A percentile compares a stretch with the other conserved stretches of the same genome.
These are phyloP conservation scores for Candida sojae DNA, from an alignment of 1,139 yeast genomes.

Conservation along the genomic window DNA sequence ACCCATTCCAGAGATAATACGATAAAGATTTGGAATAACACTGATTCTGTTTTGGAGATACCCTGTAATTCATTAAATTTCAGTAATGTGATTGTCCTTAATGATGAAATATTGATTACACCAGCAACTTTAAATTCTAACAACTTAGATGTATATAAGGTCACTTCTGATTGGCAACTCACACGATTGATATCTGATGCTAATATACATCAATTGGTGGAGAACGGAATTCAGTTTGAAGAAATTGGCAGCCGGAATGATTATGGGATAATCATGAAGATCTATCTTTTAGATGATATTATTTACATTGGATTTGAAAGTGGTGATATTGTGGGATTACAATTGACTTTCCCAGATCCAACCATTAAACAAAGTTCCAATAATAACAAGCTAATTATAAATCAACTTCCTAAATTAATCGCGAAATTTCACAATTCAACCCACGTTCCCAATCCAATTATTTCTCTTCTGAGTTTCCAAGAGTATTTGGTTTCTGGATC, in stretches of 20 bases:
- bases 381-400: slow-evolving; percentile 20
- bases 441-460: slow-evolving; percentile 55
- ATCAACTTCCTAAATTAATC: slow-evolving; percentile 20
- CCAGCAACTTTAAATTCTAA: slow-evolving; percentile 58
- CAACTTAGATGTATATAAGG: slow-evolving; percentile 51
- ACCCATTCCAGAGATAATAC: slow-evolving; percentile 60
- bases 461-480: slow-evolving; percentile 32
- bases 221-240: slow-evolving; percentile 14
- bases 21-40: slow-evolving; percentile 48
- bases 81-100: slow-evolving; percentile 45
- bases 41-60: slow-evolving; percentile 11
- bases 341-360: slow-evolving; percentile 16
- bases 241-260: slow-evolving; percentile 27
- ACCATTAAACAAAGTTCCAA: not conserved
- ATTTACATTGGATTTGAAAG: slow-evolving; percentile 59
- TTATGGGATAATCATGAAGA: slow-evolving; percentile 59
- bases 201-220: slow-evolving; percentile 21
- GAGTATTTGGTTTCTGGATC: slow-evolving; percentile 45
- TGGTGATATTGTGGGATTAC: slow-evolving; percentile 47
- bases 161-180: slow-evolving; percentile 21
- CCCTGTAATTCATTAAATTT: slow-evolving; percentile 62
- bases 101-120: slow-evolving; percentile 35
- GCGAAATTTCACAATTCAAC: slow-evolving; percentile 24
- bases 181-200: slow-evolving; percentile 30
- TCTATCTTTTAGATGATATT: slow-evolving; percentile 30